Percentiles rank a stretch among this genome's conserved stretches.
phyloP scores from a whole-genome alignment of 2,329 filamentous ascomycete genomes.

The Amphichorda felina region DNA sequence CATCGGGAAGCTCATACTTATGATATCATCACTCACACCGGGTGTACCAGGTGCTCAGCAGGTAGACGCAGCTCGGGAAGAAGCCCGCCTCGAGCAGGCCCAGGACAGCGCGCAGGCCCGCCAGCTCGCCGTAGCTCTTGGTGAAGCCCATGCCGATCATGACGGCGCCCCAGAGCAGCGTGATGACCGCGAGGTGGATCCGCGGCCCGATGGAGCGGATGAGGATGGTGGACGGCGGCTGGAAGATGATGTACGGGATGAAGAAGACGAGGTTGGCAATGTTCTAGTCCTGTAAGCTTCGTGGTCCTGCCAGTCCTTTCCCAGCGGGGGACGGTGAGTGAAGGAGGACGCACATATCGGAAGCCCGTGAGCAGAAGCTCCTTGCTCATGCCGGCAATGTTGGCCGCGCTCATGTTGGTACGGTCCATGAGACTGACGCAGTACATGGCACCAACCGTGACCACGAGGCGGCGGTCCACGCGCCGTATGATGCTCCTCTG shows the following conservation, averaged over 20 bases:
- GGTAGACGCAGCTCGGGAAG: slow-evolving; percentile 43
- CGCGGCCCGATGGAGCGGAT: slow-evolving; percentile 55
- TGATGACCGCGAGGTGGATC: slow-evolving; percentile 40
- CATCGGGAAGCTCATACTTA: no score
- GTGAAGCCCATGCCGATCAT: slow-evolving; percentile 59
- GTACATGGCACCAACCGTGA: slow-evolving; percentile 55
- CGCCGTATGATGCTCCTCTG: slow-evolving; percentile 56
- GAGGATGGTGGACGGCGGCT: slow-evolving; percentile 58
- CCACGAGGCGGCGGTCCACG: slow-evolving; percentile 54
- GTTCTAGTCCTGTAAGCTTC: slow-evolving; percentile 23
- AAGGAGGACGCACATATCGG: slow-evolving; percentile 23
- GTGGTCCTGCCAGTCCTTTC: not conserved
- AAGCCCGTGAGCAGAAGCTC: slow-evolving; percentile 34
- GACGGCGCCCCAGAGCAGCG: slow-evolving; percentile 44
- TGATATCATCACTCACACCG: slow-evolving; percentile 46
- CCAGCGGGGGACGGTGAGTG: not conserved
- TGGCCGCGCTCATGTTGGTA: slow-evolving; percentile 62
- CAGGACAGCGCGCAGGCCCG: slow-evolving; percentile 44
- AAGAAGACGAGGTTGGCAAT: slow-evolving; percentile 65
- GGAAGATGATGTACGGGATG: slow-evolving; percentile 59
- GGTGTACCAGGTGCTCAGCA: slow-evolving; percentile 57
- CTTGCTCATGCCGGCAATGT: slow-evolving; percentile 51
- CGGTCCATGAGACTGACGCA: slow-evolving; percentile 69
- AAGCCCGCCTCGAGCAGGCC: slow-evolving; percentile 59
- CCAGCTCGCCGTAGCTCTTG: slow-evolving; percentile 35